phyloP scores from a whole-genome alignment of 345 rosid genomes.

The Pugionium cornutum region DNA sequence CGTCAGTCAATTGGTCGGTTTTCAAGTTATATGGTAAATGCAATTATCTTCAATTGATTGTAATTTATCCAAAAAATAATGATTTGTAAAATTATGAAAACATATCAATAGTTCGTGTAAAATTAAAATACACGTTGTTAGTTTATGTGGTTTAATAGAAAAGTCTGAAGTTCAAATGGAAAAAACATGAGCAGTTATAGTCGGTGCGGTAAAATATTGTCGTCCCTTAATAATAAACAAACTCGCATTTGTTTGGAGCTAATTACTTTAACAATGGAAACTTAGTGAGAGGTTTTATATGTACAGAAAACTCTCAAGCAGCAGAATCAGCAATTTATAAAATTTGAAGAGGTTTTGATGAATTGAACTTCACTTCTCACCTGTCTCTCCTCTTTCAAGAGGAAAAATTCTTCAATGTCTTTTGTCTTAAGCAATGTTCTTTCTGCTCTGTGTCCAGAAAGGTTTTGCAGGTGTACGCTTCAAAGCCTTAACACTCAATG shows the following conservation, averaged over 20 bases:
- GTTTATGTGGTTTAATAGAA: no score
- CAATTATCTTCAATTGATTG: no score
- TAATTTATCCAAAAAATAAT: no score
- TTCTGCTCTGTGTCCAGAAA: conserved; percentile 61
- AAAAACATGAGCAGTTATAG: no score
- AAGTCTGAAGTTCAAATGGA: no score
- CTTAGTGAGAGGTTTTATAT: conserved; percentile 26
- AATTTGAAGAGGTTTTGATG: conserved; percentile 20
- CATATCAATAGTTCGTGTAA: no score
- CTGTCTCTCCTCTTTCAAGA: conserved; percentile 20
- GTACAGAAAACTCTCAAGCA: conserved; percentile 30
- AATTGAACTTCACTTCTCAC: neutral
- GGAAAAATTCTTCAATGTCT: conserved; percentile 12
- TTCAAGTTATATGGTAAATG: no score
- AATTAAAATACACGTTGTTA: no score
- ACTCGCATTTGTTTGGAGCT: conserved; percentile 6
- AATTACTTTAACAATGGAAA: conserved; percentile 28
- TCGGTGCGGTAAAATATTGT: no score
- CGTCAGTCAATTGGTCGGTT: no score
- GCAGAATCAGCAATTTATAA: conserved; percentile 32
- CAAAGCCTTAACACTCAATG: conserved; percentile 67
- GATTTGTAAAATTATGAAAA: no score
- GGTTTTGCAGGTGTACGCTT: conserved; percentile 76
- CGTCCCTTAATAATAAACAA: neutral
- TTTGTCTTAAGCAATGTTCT: conserved; percentile 46